Percentiles rank a stretch among this genome's conserved stretches.
phyloP scores from a whole-genome alignment of 768 basidiomycete species.

The Trametopsis cervina region DNA sequence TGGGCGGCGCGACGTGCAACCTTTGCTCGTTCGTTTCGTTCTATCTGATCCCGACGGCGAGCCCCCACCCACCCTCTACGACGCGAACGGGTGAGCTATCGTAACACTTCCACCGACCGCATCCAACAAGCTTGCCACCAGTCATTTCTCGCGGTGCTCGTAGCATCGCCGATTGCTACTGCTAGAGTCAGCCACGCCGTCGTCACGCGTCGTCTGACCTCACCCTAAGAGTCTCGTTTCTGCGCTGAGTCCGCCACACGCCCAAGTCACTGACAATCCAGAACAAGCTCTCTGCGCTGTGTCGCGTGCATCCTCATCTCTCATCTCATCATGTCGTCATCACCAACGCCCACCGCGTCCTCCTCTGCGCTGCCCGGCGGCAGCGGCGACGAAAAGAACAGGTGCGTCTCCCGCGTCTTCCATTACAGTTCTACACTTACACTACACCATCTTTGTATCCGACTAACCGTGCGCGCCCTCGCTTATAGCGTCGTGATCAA shows the following conservation, averaged over 20 bases:
- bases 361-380: conserved; percentile 19
- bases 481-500: conserved; percentile 81
- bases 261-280: no score
- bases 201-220: no score
- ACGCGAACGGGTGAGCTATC: background rate
- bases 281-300: no score
- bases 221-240: background rate
- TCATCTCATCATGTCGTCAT: conserved; percentile 22
- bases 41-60: background rate
- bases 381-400: conserved; percentile 24
- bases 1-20: no score
- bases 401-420: conserved; percentile 14
- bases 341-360: conserved; percentile 18
- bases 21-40: background rate
- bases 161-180: background rate
- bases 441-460: no score
- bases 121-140: background rate
- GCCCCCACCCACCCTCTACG: background rate
- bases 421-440: background rate
- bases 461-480: background rate
- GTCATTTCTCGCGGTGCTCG: background rate
- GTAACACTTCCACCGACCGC: background rate
- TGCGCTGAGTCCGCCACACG: background rate
- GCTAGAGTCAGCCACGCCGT: no score
- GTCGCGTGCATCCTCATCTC: no score